A percentile compares a stretch with the other conserved stretches of the same genome.
phyloP scores from a whole-genome alignment of 1,284 basidiomycete genomes.

The Neonothopanus nambi region DNA sequence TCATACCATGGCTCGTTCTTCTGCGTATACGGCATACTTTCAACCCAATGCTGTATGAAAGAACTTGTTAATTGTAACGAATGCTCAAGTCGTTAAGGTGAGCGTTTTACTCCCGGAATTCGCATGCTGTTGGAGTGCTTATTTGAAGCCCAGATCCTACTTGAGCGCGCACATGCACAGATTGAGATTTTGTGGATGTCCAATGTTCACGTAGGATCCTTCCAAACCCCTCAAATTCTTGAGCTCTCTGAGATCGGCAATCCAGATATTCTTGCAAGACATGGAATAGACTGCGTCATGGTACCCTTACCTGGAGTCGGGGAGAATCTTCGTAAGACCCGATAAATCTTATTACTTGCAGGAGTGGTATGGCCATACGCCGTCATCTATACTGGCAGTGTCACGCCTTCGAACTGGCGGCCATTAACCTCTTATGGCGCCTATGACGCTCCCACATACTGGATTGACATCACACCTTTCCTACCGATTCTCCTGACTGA shows the following conservation, averaged over 20 bases:
- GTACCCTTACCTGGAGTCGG: slow-evolving; percentile 38
- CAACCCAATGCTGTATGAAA: slow-evolving; percentile 20
- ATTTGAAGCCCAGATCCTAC: background rate
- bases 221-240: slow-evolving; percentile 37
- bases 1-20: background rate
- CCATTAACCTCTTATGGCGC: slow-evolving; percentile 49
- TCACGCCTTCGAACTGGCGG: slow-evolving; percentile 47
- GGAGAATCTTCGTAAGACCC: slow-evolving; percentile 25
- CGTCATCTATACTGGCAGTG: slow-evolving; percentile 51
- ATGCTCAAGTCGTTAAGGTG: slow-evolving; percentile 21
- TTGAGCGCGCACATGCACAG: background rate
- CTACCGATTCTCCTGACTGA: slow-evolving; percentile 39
- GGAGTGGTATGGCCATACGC: slow-evolving; percentile 49
- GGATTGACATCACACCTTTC: slow-evolving; percentile 50
- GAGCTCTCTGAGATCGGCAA: slow-evolving; percentile 33
- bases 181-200: background rate
- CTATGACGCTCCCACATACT: slow-evolving; percentile 48
- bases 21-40: slow-evolving; percentile 18
- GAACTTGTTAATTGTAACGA: slow-evolving; percentile 26
- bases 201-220: slow-evolving; percentile 24
- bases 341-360: slow-evolving; percentile 29
- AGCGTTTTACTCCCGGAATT: background rate
- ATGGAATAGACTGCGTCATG: slow-evolving; percentile 25
- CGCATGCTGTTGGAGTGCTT: too few species aligned
- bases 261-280: slow-evolving; percentile 22